phyloP scores from a whole-genome alignment of 441 rosid genomes.

The Brassica hybrid region DNA sequence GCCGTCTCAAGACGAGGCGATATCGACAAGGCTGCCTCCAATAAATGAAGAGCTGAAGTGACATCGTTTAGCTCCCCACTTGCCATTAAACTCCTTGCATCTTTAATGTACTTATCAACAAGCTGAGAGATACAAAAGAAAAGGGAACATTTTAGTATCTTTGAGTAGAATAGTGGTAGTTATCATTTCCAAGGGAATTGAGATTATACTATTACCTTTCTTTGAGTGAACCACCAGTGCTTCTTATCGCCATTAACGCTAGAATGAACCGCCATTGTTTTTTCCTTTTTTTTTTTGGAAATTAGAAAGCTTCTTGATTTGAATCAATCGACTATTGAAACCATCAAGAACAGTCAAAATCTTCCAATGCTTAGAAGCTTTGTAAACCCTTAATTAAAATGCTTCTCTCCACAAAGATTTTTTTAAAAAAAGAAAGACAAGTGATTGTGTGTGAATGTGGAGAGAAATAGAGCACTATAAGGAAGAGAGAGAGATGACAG shows the following conservation, averaged over 20 bases:
- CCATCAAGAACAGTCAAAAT: background rate
- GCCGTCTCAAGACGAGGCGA: constrained; percentile 74
- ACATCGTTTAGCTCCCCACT: constrained; percentile 59
- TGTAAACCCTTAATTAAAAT: background rate
- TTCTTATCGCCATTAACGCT: constrained; percentile 67
- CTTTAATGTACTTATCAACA: constrained; percentile 68
- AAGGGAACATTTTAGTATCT: background rate
- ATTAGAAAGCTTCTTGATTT: background rate
- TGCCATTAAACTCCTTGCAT: constrained; percentile 67
- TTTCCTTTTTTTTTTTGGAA: background rate
- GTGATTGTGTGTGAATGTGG: constrained; percentile 42
- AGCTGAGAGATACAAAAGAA: constrained; percentile 41
- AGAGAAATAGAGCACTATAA: constrained; percentile 42
- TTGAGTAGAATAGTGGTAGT: background rate
- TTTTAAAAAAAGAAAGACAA: background rate
- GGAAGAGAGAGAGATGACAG: constrained; percentile 52
- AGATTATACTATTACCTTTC: constrained; percentile 53
- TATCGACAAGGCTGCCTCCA: constrained; percentile 67
- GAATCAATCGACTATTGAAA: background rate
- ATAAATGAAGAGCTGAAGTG: constrained; percentile 60
- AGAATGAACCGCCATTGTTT: constrained; percentile 61
- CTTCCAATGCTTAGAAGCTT: background rate
- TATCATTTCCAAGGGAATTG: background rate
- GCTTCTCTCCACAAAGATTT: constrained; percentile 20
- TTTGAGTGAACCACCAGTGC: constrained; percentile 91